Base-by-base conservation (phyloP, 768 basidiomycete genomes). In the Hygrophoropsis aurantiaca region DNA sequence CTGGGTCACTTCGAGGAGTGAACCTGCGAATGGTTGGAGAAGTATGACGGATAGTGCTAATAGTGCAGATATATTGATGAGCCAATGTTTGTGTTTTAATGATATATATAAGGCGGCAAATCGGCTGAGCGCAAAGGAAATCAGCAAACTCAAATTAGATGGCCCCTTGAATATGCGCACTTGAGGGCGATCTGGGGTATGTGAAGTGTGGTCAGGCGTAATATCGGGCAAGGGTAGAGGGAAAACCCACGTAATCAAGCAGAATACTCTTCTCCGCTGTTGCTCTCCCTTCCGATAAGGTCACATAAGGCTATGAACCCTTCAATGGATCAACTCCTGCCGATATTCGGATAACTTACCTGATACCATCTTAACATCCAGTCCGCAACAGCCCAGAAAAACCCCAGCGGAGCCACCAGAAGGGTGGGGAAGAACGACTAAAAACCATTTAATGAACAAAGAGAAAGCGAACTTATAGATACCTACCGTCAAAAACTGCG, bases 391-490 rank as follows among this genome's bases (percentile, higher is more conserved):
- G 74, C 61, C 74, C 81, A 82, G 34, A 78, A 61, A 44, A 69
- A 65, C 0, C 70, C 77, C 25, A 76, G 50, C 3, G 84, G 85
- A 5, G 76, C 53, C 21, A 85, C 69, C 15, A 77, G 20, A 19
- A 75, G 56, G 3, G 74, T 75, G 1, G 84, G 83, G 54, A 86
- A 67, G 59, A 85, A 83, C 0, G 81, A 74, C 83, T 85, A 40
- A 13, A 41, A 11, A 9, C n/a, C 25, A 8, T 21, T 40, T 51
- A 23, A 42, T 32, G 39, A 21, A 19, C 35, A 4, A 18, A 50
- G 11, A 40, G 47, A 24, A 19, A 38, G 15, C 7, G 32, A 33
- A 10, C 25, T 18, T 2, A 3, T 27, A 18, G 30, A 8, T 16
- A 71, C 80, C 55, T 68, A 74, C 59, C 65, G 72, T 73, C 34